Evolutionary conservation across 129 eudicot genomes (phyloP).

Genomic region (Pulicaria dysenterica): DNA sequence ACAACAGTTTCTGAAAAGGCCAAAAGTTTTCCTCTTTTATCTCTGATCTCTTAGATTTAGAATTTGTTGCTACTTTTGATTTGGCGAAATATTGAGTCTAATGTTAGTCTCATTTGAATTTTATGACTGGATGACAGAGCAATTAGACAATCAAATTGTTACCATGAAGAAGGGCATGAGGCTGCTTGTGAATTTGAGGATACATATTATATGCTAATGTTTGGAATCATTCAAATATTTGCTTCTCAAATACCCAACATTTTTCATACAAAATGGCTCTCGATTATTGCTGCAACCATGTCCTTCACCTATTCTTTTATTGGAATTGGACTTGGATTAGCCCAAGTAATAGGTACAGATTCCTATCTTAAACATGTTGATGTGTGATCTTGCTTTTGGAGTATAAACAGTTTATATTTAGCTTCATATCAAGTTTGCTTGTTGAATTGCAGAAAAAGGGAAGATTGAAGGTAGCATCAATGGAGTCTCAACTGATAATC

Average conservation of each 20-base stretch:
- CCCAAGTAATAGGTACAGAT: slow-evolving; percentile 62
- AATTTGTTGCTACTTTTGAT: not conserved
- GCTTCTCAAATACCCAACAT: slow-evolving; percentile 84
- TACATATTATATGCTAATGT: slow-evolving; percentile 58
- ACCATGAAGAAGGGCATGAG: slow-evolving; percentile 64
- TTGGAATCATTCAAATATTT: slow-evolving; percentile 64
- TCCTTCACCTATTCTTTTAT: slow-evolving; percentile 76
- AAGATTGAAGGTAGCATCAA: slow-evolving; percentile 58
- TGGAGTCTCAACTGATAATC: slow-evolving; percentile 58
- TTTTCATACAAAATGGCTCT: slow-evolving; percentile 68
- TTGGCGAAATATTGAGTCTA: slow-evolving; percentile 11
- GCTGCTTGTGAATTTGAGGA: slow-evolving; percentile 53
- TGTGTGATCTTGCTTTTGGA: not conserved
- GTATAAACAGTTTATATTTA: not conserved
- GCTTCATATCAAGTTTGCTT: slow-evolving; percentile 1
- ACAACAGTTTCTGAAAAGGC: no score
- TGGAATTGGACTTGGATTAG: slow-evolving; percentile 71
- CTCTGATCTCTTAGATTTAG: no score
- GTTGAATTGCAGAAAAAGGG: slow-evolving; percentile 57
- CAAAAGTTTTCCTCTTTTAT: no score
- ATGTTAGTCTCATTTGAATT: not conserved
- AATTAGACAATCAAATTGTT: slow-evolving; percentile 78
- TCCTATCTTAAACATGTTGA: not conserved
- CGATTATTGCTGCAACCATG: slow-evolving; percentile 78
- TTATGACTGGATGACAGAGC: slow-evolving; percentile 57